These are phyloP conservation scores for Jackrogersella multiformis DNA, from an alignment of 495 filamentous ascomycete species.

Conservation along the genomic window DNA sequence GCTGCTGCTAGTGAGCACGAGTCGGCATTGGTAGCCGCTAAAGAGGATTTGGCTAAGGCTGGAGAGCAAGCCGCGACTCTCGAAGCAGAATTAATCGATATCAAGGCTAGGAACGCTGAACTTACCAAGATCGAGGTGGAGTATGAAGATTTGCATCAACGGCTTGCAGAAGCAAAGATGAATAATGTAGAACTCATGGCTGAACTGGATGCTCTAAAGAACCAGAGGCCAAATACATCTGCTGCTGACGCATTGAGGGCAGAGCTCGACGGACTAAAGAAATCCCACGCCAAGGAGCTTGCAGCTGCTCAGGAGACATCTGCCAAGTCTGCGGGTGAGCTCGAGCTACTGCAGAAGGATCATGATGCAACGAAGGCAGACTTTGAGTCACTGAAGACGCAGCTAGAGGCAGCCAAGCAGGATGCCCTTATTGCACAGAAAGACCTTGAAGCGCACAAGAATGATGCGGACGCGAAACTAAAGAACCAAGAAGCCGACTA, in stretches of 20 bases:
- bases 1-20: slow-evolving; percentile 38
- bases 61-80: slow-evolving; percentile 35
- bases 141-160: slow-evolving; percentile 54
- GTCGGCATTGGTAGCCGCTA: slow-evolving; percentile 29
- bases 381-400: slow-evolving; percentile 46
- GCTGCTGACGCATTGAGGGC: slow-evolving; percentile 55
- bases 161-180: slow-evolving; percentile 64
- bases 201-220: slow-evolving; percentile 61
- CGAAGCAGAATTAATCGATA: slow-evolving; percentile 36
- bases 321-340: slow-evolving; percentile 28
- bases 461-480: slow-evolving; percentile 52
- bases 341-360: slow-evolving; percentile 41
- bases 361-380: slow-evolving; percentile 40
- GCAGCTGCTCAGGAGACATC: slow-evolving; percentile 35
- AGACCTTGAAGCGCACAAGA: slow-evolving; percentile 57
- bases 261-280: slow-evolving; percentile 53
- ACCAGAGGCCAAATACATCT: slow-evolving; percentile 61
- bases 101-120: slow-evolving; percentile 45
- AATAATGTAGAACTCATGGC: slow-evolving; percentile 63
- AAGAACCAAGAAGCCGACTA: slow-evolving; percentile 63
- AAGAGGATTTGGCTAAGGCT: slow-evolving; percentile 41
- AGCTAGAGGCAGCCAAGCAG: slow-evolving; percentile 49
- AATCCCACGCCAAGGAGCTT: slow-evolving; percentile 47
- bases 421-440: slow-evolving; percentile 53
- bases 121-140: slow-evolving; percentile 54